phyloP scores from a whole-genome alignment of 140 eudicot genomes.

The Flaveria floridana region DNA sequence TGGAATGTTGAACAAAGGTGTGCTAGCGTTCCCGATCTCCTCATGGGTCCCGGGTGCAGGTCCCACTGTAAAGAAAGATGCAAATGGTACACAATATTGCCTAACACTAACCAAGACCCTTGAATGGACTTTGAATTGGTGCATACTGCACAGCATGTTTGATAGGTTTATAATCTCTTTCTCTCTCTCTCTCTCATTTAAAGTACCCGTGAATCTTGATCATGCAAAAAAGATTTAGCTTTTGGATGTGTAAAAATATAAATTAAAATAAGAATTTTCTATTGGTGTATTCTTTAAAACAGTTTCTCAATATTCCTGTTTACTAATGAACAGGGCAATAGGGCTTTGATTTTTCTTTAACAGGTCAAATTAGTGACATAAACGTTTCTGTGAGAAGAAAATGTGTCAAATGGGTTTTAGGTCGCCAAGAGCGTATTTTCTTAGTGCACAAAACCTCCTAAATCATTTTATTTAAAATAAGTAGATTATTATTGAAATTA shows the following conservation, averaged over 20 bases:
- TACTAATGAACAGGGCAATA: too few relatives aligned
- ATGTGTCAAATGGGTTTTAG: not conserved
- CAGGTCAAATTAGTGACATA: not conserved
- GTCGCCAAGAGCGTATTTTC: not conserved
- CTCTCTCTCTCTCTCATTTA: constrained; percentile 15
- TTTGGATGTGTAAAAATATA: not conserved
- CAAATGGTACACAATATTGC: constrained; percentile 50
- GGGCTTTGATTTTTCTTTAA: not conserved
- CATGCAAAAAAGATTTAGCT: not conserved
- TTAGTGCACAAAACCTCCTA: not conserved
- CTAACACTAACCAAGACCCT: constrained; percentile 83
- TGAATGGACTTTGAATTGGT: constrained; percentile 97
- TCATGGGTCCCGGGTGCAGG: constrained; percentile 93
- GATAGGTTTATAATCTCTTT: constrained; percentile 58
- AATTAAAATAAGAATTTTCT: not conserved
- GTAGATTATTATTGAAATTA: not conserved
- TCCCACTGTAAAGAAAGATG: constrained; percentile 52
- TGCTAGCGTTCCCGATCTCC: constrained; percentile 77
- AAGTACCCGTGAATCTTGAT: constrained; percentile 10
- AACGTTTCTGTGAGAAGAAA: not conserved
- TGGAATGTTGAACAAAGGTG: constrained; percentile 95
- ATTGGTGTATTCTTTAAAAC: not conserved
- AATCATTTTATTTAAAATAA: not conserved
- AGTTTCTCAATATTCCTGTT: not conserved
- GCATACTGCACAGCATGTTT: constrained; percentile 92